phyloP scores from a whole-genome alignment of 305 asterid genomes.

The Solanum hybrid region DNA sequence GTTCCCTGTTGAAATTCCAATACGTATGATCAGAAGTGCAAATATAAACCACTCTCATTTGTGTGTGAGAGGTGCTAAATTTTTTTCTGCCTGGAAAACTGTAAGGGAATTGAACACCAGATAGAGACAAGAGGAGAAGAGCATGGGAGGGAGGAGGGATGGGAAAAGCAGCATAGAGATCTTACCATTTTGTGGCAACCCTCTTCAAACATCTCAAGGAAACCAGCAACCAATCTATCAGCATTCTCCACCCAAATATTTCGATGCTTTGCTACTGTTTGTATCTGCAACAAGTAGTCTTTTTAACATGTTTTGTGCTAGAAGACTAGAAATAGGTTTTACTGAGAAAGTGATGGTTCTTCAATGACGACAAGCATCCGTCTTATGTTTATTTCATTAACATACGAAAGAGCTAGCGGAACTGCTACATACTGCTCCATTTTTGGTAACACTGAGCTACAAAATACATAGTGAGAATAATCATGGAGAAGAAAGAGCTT shows the following conservation, averaged over 20 bases:
- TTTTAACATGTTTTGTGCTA: background rate
- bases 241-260: slow-evolving; percentile 62
- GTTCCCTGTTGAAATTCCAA: slow-evolving; percentile 35
- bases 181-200: slow-evolving; percentile 43
- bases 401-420: background rate
- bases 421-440: background rate
- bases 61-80: background rate
- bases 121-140: too few relatives aligned
- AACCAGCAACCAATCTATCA: slow-evolving; percentile 58
- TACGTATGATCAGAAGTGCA: background rate
- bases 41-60: background rate
- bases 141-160: background rate
- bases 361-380: background rate
- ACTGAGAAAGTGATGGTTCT: background rate
- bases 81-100: background rate
- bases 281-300: slow-evolving; percentile 31
- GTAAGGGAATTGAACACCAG: background rate
- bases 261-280: slow-evolving; percentile 43
- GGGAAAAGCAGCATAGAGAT: background rate
- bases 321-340: background rate
- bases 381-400: background rate
- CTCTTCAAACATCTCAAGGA: slow-evolving; percentile 65
- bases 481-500: background rate
- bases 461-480: background rate
- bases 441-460: background rate